These are phyloP conservation scores for Oryza officinalis DNA, from an alignment of 176 grass and related monocot genomes.

Conservation along the genomic window DNA sequence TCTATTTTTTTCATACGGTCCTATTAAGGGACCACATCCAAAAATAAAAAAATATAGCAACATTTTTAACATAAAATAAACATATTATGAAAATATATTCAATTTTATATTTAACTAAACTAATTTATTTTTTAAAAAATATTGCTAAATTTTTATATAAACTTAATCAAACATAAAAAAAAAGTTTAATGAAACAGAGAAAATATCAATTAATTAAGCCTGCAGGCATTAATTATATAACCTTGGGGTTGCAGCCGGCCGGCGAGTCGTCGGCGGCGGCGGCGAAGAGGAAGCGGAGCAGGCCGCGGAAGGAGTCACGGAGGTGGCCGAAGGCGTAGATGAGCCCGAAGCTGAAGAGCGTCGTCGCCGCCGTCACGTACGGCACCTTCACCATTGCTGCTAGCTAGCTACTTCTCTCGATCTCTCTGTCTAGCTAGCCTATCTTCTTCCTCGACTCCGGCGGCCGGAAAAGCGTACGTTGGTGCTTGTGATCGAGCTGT, in stretches of 20 bases:
- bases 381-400: constrained; percentile 64
- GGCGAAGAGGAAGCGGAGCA: constrained; percentile 39
- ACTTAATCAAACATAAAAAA: too few species aligned
- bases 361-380: constrained; percentile 68
- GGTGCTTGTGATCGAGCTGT: neutral
- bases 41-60: too few species aligned
- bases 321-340: constrained; percentile 87
- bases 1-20: too few species aligned
- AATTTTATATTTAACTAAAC: too few species aligned
- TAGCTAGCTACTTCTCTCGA: neutral
- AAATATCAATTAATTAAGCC: too few species aligned
- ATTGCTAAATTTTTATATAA: too few species aligned
- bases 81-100: too few species aligned
- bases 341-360: constrained; percentile 82
- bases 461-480: neutral
- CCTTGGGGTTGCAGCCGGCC: constrained; percentile 58
- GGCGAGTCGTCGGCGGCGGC: constrained; percentile 43
- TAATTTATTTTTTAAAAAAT: too few species aligned
- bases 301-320: constrained; percentile 65
- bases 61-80: too few species aligned
- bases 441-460: neutral
- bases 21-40: too few species aligned
- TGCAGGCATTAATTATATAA: neutral
- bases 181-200: too few species aligned
- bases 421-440: too few species aligned